These are phyloP conservation scores for Cystofilobasidium macerans DNA, from an alignment of 768 basidiomycete species.

Conservation along the genomic window DNA sequence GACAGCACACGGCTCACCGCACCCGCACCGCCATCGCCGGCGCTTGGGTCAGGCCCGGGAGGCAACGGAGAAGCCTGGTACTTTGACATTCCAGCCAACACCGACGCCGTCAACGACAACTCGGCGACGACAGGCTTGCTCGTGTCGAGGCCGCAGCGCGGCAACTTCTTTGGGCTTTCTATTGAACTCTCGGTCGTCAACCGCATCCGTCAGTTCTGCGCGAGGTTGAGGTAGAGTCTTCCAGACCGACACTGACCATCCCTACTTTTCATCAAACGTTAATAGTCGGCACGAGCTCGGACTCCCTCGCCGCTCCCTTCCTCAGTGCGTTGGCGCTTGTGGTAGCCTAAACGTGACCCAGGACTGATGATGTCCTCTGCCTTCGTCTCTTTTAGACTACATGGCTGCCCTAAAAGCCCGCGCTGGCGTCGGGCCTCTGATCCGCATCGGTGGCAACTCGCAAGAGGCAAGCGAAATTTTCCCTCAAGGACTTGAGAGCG, in stretches of 20 bases:
- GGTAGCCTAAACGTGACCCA: neutral
- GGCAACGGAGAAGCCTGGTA: neutral
- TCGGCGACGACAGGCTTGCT: neutral
- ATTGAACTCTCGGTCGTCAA: conserved; percentile 63
- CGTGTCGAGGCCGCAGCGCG: neutral
- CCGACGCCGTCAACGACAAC: neutral
- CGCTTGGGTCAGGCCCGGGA: neutral
- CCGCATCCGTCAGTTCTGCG: conserved; percentile 46
- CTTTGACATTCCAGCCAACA: neutral
- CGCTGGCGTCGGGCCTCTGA: conserved; percentile 50
- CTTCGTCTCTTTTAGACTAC: conserved; percentile 40
- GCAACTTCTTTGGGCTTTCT: conserved; percentile 58
- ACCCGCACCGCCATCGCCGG: neutral
- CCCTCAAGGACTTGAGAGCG: conserved; percentile 44
- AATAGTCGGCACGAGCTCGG: conserved; percentile 33
- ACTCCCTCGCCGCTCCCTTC: conserved; percentile 7
- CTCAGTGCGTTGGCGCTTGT: neutral
- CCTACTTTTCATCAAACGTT: neutral
- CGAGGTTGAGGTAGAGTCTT: neutral
- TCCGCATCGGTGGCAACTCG: conserved; percentile 66
- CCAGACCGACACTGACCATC: neutral
- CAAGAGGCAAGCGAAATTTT: conserved; percentile 47
- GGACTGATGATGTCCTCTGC: neutral
- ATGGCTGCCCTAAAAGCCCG: conserved; percentile 58
- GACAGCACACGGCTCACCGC: neutral